phyloP scores from a whole-genome alignment of 495 filamentous ascomycete genomes.

The Usnea hakonensis region DNA sequence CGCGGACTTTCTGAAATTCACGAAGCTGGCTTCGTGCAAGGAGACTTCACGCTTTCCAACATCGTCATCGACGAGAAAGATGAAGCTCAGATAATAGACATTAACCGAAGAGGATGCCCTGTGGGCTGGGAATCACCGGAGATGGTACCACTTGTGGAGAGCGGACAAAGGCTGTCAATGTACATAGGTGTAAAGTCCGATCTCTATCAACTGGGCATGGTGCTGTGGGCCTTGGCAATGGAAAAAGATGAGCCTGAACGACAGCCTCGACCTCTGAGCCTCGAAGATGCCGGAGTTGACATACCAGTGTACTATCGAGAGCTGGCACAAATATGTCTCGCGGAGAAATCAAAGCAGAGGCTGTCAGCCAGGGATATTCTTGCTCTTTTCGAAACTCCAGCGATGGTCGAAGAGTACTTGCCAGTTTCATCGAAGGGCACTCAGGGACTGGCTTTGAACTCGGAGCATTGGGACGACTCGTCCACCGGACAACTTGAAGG shows the following conservation, averaged over 20 bases:
- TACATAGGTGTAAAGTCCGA: constrained; percentile 98
- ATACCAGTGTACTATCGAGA: constrained; percentile 54
- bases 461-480: neutral
- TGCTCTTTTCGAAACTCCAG: constrained; percentile 5
- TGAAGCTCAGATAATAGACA: constrained; percentile 95
- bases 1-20: constrained; percentile 87
- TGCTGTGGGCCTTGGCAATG: constrained; percentile 84
- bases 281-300: constrained; percentile 32
- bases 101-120: constrained; percentile 91
- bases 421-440: neutral
- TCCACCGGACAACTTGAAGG: neutral
- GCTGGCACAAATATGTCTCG: constrained; percentile 52
- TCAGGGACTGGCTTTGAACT: neutral
- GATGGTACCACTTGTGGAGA: constrained; percentile 76
- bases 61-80: constrained; percentile 83
- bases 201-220: constrained; percentile 93
- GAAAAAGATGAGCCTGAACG: constrained; percentile 85
- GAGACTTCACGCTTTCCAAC: constrained; percentile 94
- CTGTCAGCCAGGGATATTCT: constrained; percentile 52
- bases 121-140: constrained; percentile 98
- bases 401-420: constrained; percentile 1
- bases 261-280: constrained; percentile 59
- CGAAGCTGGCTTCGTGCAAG: constrained; percentile 93
- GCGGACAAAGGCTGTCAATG: constrained; percentile 90
- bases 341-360: constrained; percentile 45